A percentile compares a stretch with the other conserved stretches of the same genome.
Evolutionary conservation across 257 asterid species (phyloP).

Genomic region (Gynochthodes officinalis): DNA sequence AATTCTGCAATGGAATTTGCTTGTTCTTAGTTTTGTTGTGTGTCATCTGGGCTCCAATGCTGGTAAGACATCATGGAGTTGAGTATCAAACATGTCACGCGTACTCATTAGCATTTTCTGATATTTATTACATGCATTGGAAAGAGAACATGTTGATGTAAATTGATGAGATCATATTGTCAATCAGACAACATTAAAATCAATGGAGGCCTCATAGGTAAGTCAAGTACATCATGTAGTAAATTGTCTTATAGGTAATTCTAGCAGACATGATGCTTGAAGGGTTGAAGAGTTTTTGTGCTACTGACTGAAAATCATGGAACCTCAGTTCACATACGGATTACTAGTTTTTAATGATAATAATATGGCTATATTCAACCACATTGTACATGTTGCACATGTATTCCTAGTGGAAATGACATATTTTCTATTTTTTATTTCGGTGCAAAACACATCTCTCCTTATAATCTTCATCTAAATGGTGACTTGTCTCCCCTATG

Average conservation of each 20-base stretch:
- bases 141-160: not conserved
- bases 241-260: too few relatives aligned
- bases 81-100: not conserved
- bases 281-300: not conserved
- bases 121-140: not conserved
- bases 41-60: constrained; percentile 99
- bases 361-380: not conserved
- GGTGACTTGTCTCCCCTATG: not conserved
- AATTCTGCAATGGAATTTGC: constrained; percentile 91
- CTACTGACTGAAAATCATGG: not conserved
- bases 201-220: not conserved
- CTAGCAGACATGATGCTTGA: not conserved
- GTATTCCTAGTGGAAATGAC: not conserved
- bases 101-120: not conserved
- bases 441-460: not conserved
- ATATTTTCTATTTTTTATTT: not conserved
- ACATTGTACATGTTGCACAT: not conserved
- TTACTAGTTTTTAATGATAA: not conserved
- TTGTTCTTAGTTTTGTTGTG: constrained; percentile 74
- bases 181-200: not conserved
- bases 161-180: not conserved
- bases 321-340: not conserved
- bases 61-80: constrained; percentile 48
- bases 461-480: not conserved
- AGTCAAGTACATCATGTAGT: too few relatives aligned